phyloP scores from a whole-genome alignment of 495 filamentous ascomycete genomes.

The Trichocladium uniseriatum region DNA sequence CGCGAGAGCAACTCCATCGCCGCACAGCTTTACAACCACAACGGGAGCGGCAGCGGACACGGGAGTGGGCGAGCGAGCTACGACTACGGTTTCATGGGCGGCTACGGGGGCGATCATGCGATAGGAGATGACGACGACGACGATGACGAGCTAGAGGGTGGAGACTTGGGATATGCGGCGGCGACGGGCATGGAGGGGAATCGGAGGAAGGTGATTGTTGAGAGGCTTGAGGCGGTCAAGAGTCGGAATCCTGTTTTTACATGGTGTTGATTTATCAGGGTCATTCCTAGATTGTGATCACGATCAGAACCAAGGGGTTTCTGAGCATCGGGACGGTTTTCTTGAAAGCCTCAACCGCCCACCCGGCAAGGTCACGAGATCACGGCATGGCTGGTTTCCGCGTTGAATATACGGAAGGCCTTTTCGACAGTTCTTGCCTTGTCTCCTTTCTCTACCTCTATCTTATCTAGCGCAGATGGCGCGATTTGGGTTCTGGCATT shows the following conservation, averaged over 20 bases:
- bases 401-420: too few relatives aligned
- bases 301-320: too few relatives aligned
- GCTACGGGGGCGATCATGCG: background rate
- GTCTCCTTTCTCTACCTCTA: too few relatives aligned
- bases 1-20: constrained; percentile 35
- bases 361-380: too few relatives aligned
- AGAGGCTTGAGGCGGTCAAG: constrained; percentile 90
- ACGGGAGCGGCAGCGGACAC: constrained; percentile 10
- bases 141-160: constrained; percentile 53
- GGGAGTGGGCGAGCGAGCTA: background rate
- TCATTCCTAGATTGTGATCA: too few relatives aligned
- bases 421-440: too few relatives aligned
- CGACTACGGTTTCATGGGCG: constrained; percentile 17
- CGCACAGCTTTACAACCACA: constrained; percentile 30
- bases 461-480: too few relatives aligned
- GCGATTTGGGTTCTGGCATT: too few relatives aligned
- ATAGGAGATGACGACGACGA: constrained; percentile 70
- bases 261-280: constrained; percentile 58
- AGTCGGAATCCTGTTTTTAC: constrained; percentile 92
- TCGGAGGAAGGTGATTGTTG: constrained; percentile 88
- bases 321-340: too few relatives aligned
- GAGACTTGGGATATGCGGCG: constrained; percentile 88
- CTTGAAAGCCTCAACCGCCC: too few relatives aligned
- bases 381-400: too few relatives aligned
- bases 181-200: constrained; percentile 88